A percentile compares a stretch with the other conserved stretches of the same genome.
Evolutionary conservation across 2,329 filamentous ascomycete species (phyloP).

Genomic region (Penicillium sp.): DNA sequence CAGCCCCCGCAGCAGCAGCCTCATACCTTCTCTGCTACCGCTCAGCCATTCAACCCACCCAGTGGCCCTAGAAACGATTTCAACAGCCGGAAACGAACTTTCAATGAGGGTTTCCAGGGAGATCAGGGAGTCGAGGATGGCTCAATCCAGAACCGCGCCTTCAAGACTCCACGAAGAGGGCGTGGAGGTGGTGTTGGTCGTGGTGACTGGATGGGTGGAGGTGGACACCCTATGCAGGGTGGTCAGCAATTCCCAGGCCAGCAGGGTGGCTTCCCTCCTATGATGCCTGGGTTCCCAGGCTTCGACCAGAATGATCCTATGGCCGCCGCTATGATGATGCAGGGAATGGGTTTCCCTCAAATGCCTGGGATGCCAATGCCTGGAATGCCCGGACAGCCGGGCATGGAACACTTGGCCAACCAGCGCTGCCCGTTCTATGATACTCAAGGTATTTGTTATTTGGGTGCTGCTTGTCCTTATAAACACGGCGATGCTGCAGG

Average conservation of each 20-base stretch:
- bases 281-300: conserved; percentile 47
- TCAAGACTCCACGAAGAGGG: conserved; percentile 45
- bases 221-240: conserved; percentile 22
- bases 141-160: conserved; percentile 46
- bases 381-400: conserved; percentile 31
- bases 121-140: conserved; percentile 44
- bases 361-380: conserved; percentile 51
- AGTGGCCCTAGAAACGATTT: conserved; percentile 26
- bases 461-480: conserved; percentile 58
- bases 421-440: conserved; percentile 59
- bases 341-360: conserved; percentile 53
- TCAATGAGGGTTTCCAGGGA: conserved; percentile 50
- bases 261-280: conserved; percentile 36
- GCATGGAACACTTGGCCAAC: conserved; percentile 31
- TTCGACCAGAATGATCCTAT: conserved; percentile 59
- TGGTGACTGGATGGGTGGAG: conserved; percentile 41
- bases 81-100: conserved; percentile 53
- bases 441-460: conserved; percentile 58
- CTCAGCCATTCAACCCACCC: conserved; percentile 23
- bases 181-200: conserved; percentile 45
- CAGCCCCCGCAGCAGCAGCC: conserved; percentile 20
- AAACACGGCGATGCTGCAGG: conserved; percentile 53
- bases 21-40: conserved; percentile 22
- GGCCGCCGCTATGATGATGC: conserved; percentile 54
- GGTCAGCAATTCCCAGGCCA: conserved; percentile 29